Conservation (phyloP, 1,139 yeast genomes). For the Suhomyces terraborum region DNA sequence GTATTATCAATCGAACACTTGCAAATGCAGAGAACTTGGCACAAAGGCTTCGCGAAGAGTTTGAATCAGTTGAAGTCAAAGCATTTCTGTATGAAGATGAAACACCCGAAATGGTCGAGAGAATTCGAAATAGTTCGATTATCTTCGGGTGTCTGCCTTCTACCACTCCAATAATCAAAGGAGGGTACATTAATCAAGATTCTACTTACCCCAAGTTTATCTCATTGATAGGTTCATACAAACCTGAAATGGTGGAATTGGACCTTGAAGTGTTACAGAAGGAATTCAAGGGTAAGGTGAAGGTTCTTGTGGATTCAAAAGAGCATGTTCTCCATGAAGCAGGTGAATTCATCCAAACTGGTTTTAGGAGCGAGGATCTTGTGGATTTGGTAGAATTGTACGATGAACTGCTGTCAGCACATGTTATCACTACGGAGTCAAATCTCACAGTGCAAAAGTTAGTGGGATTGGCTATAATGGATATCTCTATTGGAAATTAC, state of each 20-base stretch:
- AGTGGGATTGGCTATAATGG: slow-evolving; percentile 67
- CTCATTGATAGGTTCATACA: slow-evolving; percentile 67
- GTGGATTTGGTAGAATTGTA: slow-evolving; percentile 48
- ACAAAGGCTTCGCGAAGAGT: slow-evolving; percentile 26
- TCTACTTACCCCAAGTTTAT: slow-evolving; percentile 42
- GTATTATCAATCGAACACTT: slow-evolving; percentile 49
- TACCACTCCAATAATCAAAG: slow-evolving; percentile 47
- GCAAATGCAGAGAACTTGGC: slow-evolving; percentile 41
- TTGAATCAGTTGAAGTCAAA: slow-evolving; percentile 24
- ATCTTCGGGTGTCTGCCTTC: slow-evolving; percentile 65
- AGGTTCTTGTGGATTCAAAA: slow-evolving; percentile 60
- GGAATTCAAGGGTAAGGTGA: slow-evolving; percentile 27
- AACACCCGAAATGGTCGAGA: slow-evolving; percentile 19
- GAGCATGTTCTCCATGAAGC: slow-evolving; percentile 62
- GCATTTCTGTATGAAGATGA: slow-evolving; percentile 25
- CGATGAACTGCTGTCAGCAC: slow-evolving; percentile 9
- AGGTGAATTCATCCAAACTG: slow-evolving; percentile 59
- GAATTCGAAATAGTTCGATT: slow-evolving; percentile 36
- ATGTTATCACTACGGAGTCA: slow-evolving; percentile 12
- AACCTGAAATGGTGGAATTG: slow-evolving; percentile 68
- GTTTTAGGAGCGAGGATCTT: slow-evolving; percentile 36
- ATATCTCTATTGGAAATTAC: slow-evolving; percentile 46
- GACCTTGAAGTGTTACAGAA: slow-evolving; percentile 45
- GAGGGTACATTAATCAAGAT: slow-evolving; percentile 34
- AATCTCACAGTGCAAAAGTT: slow-evolving; percentile 50